Evolutionary conservation across 371 early-diverging fungal species (phyloP), one percentile per base, ranked within the genome.

Genomic region (Mortierella sp.): DNA sequence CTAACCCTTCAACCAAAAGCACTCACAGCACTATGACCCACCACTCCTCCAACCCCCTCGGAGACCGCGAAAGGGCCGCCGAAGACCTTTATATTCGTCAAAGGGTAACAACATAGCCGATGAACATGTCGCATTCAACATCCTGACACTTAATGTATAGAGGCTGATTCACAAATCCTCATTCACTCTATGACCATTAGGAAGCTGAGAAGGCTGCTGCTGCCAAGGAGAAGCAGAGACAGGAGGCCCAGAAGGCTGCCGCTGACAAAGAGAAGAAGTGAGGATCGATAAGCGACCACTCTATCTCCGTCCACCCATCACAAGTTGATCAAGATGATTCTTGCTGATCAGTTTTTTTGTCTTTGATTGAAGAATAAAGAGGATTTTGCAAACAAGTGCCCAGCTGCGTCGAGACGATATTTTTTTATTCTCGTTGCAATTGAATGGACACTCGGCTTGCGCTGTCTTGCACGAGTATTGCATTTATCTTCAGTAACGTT

Each of bases 401-500:
- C 29, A 16, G 45, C 58, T 72, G 63, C 72, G 40, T n/a, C 40
- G 45, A 50, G 72, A 67, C 71, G 44, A 45, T 58, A 37, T 66
- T 22, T 31, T 31, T 68, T 61, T 19, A 44, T 39, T 65, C 65
- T 53, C 78, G 53, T 40, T 65, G 80, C 76, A 72, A 68, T 66
- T 61, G 44, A 34, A 22, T 40, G 65, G 66, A 58, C 66, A 45
- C 64, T 63, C 55, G 55, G 71, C 64, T 69, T 41, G 55, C 34
- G 2, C 34, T 3, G 44, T 76, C 77, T 80, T 76, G 77, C 77
- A 73, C 73, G 67, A 71, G 77, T 73, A 73, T 80, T 80, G 81
- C 81, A 80, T 77, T 73, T 80, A 80, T 80, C 81, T 76, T 80
- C 77, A 66, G 10, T 68, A 74, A 63, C 74, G 70, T 71, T 50